Conservation (phyloP, 257 asterid species). For the Solanum gracilifrons region DNA sequence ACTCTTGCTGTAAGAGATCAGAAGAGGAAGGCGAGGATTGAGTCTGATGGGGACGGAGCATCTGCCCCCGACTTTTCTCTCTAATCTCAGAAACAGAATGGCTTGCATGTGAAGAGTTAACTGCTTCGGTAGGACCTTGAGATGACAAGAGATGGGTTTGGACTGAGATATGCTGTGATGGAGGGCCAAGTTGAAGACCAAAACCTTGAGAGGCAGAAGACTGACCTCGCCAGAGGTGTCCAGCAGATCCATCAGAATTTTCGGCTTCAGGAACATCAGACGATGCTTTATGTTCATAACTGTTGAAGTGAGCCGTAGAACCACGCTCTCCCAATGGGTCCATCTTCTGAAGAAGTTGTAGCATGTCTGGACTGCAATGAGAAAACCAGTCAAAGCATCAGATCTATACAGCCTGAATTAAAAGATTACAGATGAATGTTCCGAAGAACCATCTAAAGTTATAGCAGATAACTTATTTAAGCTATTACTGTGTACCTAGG, state of each 20-base stretch:
- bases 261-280: constrained; percentile 40
- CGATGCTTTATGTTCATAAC: constrained; percentile 31
- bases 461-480: background rate
- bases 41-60: constrained; percentile 18
- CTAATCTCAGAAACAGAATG: constrained; percentile 33
- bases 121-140: constrained; percentile 24
- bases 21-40: constrained; percentile 27
- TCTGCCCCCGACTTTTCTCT: constrained; percentile 22
- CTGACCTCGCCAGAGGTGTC: constrained; percentile 37
- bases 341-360: constrained; percentile 82
- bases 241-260: constrained; percentile 39
- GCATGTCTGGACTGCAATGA: constrained; percentile 70
- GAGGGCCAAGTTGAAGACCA: constrained; percentile 91
- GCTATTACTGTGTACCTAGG: background rate
- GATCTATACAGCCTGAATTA: background rate
- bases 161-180: constrained; percentile 45
- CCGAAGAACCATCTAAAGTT: background rate
- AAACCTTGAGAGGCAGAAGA: constrained; percentile 68
- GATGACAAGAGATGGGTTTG: constrained; percentile 34
- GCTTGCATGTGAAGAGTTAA: constrained; percentile 17
- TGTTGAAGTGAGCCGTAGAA: constrained; percentile 20
- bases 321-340: constrained; percentile 56
- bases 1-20: constrained; percentile 16
- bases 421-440: background rate
- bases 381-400: background rate